These are phyloP conservation scores for Aureobasidium sp. DNA, from an alignment of 2,329 filamentous ascomycete species.

Conservation along the genomic window DNA sequence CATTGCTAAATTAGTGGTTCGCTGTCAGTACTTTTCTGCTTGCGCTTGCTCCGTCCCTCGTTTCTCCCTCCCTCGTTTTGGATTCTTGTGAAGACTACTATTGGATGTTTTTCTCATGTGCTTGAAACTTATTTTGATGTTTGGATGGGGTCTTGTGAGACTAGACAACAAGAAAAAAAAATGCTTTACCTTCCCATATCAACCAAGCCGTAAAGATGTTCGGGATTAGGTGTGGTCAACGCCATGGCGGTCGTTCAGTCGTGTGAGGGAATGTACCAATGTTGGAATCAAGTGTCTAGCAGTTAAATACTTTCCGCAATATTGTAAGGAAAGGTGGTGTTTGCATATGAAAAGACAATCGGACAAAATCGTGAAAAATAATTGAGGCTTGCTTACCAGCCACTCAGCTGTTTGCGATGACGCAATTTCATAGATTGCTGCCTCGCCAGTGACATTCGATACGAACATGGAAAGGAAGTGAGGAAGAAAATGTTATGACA, in stretches of 20 bases:
- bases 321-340: neutral
- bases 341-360: neutral
- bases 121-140: neutral
- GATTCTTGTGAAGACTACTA: neutral
- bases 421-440: neutral
- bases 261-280: neutral
- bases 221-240: neutral
- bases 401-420: neutral
- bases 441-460: neutral
- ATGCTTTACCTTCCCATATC: constrained; percentile 19
- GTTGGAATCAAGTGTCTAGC: neutral
- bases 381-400: constrained; percentile 3
- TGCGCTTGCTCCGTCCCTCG: neutral
- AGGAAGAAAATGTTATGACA: neutral
- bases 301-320: neutral
- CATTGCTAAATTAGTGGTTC: constrained; percentile 53
- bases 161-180: neutral
- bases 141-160: neutral
- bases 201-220: constrained; percentile 16
- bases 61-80: neutral
- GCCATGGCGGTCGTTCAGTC: neutral
- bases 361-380: neutral
- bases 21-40: neutral
- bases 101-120: neutral
- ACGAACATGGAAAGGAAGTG: neutral